These are phyloP conservation scores for Fusarium nisikadoi DNA, from an alignment of 2,329 filamentous ascomycete species.

Conservation along the genomic window DNA sequence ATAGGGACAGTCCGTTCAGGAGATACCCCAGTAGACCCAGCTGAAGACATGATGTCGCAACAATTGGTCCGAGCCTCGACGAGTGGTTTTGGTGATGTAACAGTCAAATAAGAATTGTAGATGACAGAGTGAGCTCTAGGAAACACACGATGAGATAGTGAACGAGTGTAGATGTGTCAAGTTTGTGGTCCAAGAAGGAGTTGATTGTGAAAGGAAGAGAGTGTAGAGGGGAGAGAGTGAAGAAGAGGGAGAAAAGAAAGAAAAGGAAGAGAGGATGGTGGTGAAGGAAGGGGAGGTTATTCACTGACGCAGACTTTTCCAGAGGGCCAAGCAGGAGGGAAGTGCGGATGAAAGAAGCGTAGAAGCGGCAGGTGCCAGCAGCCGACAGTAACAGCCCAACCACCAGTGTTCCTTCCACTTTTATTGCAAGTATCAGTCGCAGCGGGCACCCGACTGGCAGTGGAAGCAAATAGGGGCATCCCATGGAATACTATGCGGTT, in stretches of 20 bases:
- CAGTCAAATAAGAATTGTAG: constrained; percentile 39
- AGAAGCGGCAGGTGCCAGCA: constrained; percentile 23
- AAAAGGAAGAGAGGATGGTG: constrained; percentile 26
- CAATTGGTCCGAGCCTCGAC: constrained; percentile 4
- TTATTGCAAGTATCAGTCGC: not conserved
- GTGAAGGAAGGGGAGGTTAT: constrained; percentile 40
- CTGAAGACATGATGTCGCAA: constrained; percentile 46
- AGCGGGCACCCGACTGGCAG: constrained; percentile 26
- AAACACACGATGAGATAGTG: constrained; percentile 44
- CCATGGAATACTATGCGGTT: not conserved
- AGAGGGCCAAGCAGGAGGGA: constrained; percentile 35
- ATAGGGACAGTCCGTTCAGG: constrained; percentile 40
- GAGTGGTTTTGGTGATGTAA: constrained; percentile 13
- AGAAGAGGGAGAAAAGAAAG: constrained; percentile 22
- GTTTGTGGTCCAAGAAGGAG: constrained; percentile 29
- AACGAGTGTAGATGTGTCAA: constrained; percentile 44
- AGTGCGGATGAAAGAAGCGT: constrained; percentile 40
- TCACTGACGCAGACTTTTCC: constrained; percentile 40
- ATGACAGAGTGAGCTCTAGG: constrained; percentile 43
- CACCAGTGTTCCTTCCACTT: constrained; percentile 17
- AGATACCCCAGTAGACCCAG: constrained; percentile 44
- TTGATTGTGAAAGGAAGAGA: constrained; percentile 23
- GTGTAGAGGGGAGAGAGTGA: constrained; percentile 17
- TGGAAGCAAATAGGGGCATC: not conserved
- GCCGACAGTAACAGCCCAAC: constrained; percentile 30